Evolutionary conservation across 2,329 filamentous ascomycete species (phyloP).

Genomic region (Raffaelea deltoideospora): DNA sequence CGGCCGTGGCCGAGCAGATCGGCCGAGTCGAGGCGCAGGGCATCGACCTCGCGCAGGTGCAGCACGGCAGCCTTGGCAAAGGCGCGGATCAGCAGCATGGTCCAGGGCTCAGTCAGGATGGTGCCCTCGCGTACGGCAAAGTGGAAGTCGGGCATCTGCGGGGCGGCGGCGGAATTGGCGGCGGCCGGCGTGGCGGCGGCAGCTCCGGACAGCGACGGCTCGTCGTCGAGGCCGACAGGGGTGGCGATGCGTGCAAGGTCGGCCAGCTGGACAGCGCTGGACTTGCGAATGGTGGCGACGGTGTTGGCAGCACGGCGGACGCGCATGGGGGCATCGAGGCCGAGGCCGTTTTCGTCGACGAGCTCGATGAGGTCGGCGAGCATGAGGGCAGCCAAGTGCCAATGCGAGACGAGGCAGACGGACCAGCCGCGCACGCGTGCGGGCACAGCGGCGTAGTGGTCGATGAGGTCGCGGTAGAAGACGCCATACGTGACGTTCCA

Average conservation of each 20-base stretch:
- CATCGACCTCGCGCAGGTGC: slow-evolving; percentile 20
- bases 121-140: slow-evolving; percentile 37
- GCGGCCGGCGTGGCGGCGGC: neutral
- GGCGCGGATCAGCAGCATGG: slow-evolving; percentile 34
- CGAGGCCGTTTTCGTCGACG: slow-evolving; percentile 25
- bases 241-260: slow-evolving; percentile 32
- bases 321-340: slow-evolving; percentile 12
- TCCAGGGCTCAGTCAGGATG: slow-evolving; percentile 46
- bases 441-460: slow-evolving; percentile 32
- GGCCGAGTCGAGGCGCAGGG: slow-evolving; percentile 10
- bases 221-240: slow-evolving; percentile 6
- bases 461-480: slow-evolving; percentile 36
- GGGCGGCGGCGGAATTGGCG: slow-evolving; percentile 9
- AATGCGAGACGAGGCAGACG: slow-evolving; percentile 39
- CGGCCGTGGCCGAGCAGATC: slow-evolving; percentile 13
- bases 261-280: slow-evolving; percentile 29
- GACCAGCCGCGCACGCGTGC: slow-evolving; percentile 44
- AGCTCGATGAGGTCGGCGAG: slow-evolving; percentile 37
- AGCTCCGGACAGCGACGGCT: neutral
- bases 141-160: slow-evolving; percentile 28
- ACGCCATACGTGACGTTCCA: slow-evolving; percentile 36
- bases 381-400: slow-evolving; percentile 39
- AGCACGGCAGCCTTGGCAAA: slow-evolving; percentile 31
- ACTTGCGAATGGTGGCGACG: slow-evolving; percentile 22
- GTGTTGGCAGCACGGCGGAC: slow-evolving; percentile 17